Evolutionary conservation across 306 rosid species (phyloP).

Genomic region (Cucumis hystrix): DNA sequence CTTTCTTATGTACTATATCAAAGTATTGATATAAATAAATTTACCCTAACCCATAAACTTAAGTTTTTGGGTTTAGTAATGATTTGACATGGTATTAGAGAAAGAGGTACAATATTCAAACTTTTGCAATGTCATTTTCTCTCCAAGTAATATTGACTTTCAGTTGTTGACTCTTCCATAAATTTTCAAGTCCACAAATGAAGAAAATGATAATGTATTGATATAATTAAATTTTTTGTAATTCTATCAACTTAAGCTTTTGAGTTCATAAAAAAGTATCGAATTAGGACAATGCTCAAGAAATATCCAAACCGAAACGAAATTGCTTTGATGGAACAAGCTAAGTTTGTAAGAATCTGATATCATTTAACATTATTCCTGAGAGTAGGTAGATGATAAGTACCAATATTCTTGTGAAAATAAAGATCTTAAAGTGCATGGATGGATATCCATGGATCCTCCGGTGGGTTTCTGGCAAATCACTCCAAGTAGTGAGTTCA

Average conservation of each 20-base stretch:
- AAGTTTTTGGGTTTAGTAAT: too few species aligned
- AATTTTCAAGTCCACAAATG: too few species aligned
- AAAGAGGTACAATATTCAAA: too few species aligned
- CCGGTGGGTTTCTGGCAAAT: slow-evolving; percentile 66
- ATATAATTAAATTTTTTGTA: too few species aligned
- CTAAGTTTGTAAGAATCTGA: neutral
- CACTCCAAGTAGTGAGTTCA: slow-evolving; percentile 64
- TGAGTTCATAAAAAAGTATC: neutral
- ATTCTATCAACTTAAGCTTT: too few species aligned
- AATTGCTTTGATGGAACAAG: neutral
- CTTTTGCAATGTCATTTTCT: too few species aligned
- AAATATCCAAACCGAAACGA: neutral
- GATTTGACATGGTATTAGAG: too few species aligned
- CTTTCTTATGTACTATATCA: neutral
- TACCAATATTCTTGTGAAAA: slow-evolving; percentile 37
- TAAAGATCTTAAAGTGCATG: slow-evolving; percentile 29
- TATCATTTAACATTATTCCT: neutral
- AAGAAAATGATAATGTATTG: too few species aligned
- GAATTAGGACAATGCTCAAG: neutral
- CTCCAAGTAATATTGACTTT: too few species aligned
- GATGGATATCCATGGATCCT: slow-evolving; percentile 28
- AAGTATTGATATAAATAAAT: neutral
- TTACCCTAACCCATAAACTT: too few species aligned
- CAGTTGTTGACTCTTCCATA: too few species aligned
- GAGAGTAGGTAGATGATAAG: slow-evolving; percentile 31